Evolutionary conservation across 2,329 filamentous ascomycete species (phyloP).

Genomic region (Cordyceps militaris): DNA sequence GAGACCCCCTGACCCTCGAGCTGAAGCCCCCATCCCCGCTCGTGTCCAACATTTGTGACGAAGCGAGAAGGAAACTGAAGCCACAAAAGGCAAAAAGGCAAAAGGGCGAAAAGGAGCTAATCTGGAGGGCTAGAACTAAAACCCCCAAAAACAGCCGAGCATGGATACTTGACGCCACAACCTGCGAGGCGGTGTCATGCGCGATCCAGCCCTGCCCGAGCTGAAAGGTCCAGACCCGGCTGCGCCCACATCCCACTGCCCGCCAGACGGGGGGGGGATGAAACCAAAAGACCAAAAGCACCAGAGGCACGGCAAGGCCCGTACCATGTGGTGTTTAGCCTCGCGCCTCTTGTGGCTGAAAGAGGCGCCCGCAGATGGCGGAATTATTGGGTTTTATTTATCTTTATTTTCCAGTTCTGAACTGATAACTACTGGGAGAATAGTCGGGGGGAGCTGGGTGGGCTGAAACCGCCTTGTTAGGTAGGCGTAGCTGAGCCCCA

Average conservation of each 20-base stretch:
- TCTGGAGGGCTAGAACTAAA: background rate
- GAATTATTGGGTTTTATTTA: background rate
- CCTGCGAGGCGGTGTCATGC: conserved; percentile 2
- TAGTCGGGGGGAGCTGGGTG: background rate
- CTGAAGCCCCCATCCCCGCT: no score
- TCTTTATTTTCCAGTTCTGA: background rate
- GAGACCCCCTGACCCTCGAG: no score
- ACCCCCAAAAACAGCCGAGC: background rate
- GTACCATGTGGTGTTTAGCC: background rate
- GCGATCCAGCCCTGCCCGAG: conserved; percentile 4
- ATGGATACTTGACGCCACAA: background rate
- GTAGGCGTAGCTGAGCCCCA: background rate
- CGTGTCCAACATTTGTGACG: no score
- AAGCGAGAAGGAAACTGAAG: no score
- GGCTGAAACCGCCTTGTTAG: conserved; percentile 1
- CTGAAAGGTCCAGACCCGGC: background rate
- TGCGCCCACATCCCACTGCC: background rate
- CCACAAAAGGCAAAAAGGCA: background rate
- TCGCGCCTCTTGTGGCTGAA: background rate
- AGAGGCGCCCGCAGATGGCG: background rate
- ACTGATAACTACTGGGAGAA: background rate
- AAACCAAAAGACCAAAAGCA: background rate
- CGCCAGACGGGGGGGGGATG: background rate
- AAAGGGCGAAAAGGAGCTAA: background rate
- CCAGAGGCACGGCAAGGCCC: background rate